Percentiles rank a stretch among this genome's conserved stretches.
These are phyloP conservation scores for Kodamaea fungicola DNA, from an alignment of 1,139 yeast genomes.

Conservation along the genomic window DNA sequence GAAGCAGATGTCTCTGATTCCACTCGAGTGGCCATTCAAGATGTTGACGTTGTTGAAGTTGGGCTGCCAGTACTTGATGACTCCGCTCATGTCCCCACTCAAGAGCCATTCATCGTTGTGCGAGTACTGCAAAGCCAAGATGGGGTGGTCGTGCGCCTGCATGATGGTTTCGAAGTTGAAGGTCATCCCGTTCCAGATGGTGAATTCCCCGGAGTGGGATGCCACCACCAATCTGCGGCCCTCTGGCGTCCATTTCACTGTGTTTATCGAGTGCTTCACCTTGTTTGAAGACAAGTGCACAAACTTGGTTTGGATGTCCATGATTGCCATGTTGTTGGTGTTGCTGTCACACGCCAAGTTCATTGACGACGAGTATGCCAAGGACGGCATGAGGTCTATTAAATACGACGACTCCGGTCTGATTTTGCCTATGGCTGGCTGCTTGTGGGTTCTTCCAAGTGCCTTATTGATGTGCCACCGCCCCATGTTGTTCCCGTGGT, in stretches of 20 bases:
- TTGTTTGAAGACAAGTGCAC: slow-evolving; percentile 90
- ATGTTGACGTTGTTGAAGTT: slow-evolving; percentile 94
- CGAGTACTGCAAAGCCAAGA: slow-evolving; percentile 74
- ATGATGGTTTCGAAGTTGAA: slow-evolving; percentile 95
- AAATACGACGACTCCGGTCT: slow-evolving; percentile 79
- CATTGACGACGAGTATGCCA: slow-evolving; percentile 44
- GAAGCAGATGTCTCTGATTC: slow-evolving; percentile 82
- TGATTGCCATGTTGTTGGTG: slow-evolving; percentile 41
- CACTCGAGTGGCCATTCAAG: slow-evolving; percentile 74
- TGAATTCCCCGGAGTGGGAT: slow-evolving; percentile 91
- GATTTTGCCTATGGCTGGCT: slow-evolving; percentile 53
- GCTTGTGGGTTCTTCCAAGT: slow-evolving; percentile 41
- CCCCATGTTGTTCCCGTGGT: slow-evolving; percentile 82
- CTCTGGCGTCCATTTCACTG: slow-evolving; percentile 95
- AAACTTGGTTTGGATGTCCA: slow-evolving; percentile 74
- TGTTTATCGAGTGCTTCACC: slow-evolving; percentile 86
- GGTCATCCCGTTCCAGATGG: slow-evolving; percentile 94
- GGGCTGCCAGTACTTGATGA: slow-evolving; percentile 94
- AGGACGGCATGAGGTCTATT: slow-evolving; percentile 69
- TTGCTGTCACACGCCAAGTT: slow-evolving; percentile 20
- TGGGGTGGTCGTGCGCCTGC: slow-evolving; percentile 97
- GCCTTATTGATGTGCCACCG: slow-evolving; percentile 63
- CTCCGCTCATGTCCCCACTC: slow-evolving; percentile 91
- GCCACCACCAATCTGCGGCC: slow-evolving; percentile 90
- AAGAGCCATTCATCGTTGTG: slow-evolving; percentile 94